Evolutionary conservation across 2,329 filamentous ascomycete species (phyloP), one percentile per base, ranked within the genome.

Genomic region (Colletotrichum orbiculare): DNA sequence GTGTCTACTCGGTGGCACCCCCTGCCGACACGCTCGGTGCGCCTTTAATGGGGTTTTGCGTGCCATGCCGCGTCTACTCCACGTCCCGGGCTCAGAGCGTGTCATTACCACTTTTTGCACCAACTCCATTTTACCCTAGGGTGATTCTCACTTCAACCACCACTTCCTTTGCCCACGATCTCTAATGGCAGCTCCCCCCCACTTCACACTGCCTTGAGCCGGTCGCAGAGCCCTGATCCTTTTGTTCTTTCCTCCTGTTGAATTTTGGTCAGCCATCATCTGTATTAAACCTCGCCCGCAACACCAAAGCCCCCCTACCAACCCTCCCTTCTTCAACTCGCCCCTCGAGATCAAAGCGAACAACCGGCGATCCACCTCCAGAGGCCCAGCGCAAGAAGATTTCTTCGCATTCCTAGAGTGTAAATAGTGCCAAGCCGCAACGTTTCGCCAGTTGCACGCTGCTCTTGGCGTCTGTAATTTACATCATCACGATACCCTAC

Each of bases 101-200:
- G 63, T 66, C 59, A 65, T 50, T 61, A 35, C 25, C 62, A 45
- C 50, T 61, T 65, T 65, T 65, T 61, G 61, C 56, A 64, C 61
- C 60, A 54, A 54, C 61, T 52, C 47, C 47, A 43, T 42, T 64
- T 41, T 49, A 33, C n/a, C 58, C 57, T 41, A 45, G 33, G 25
- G 17, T 45, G 8, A 25, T 49, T 33, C 13, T 60, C 50, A 41
- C 54, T 45, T 41, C 58, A 54, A 56, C 38, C 50, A 55, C 54
- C 46, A 47, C 33, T 33, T 8, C n/a, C 45, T n/a, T 43, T 43
- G 42, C 15, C 12, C 12, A 13, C 42, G 25, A 25, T 43, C 15
- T 46, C 13, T 45, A 42, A 49, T 11, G 52, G 38, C 62, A 64
- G 55, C 46, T 50, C 54, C 60, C 54, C n/a, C 34, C 39, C 25